Conservation (phyloP, 352 stramenopile genomes). For the Pythium rishiriense region DNA sequence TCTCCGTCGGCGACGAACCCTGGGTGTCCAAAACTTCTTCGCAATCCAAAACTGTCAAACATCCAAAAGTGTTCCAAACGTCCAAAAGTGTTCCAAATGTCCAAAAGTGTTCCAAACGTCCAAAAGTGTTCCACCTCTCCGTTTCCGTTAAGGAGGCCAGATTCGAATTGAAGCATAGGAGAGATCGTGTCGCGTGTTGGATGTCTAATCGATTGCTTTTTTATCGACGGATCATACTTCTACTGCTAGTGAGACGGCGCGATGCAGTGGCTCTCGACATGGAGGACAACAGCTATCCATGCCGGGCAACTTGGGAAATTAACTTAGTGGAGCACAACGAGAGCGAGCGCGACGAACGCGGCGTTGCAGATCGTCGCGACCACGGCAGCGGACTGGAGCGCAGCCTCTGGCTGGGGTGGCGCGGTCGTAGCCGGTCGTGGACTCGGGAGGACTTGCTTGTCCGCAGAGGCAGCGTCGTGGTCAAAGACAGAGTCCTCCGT, state of each 20-base stretch:
- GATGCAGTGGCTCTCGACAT: background rate
- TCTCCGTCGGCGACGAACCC: too few relatives aligned
- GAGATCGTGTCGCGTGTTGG: too few relatives aligned
- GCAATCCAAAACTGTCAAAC: too few relatives aligned
- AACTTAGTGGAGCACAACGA: conserved; percentile 8
- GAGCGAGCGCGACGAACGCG: background rate
- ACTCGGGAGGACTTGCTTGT: background rate
- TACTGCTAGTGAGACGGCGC: background rate
- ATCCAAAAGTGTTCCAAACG: too few relatives aligned
- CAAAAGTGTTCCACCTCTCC: too few relatives aligned
- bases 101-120: too few relatives aligned
- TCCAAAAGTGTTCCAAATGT: too few relatives aligned
- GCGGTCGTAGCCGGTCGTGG: background rate
- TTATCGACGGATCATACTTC: too few relatives aligned
- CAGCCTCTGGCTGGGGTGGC: background rate
- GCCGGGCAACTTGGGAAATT: conserved; percentile 42
- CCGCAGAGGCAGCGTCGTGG: background rate
- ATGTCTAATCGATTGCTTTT: too few relatives aligned
- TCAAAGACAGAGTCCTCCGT: conserved; percentile 4
- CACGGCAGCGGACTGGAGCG: conserved; percentile 9
- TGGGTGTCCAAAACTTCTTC: too few relatives aligned
- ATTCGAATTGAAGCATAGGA: too few relatives aligned
- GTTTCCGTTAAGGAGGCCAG: too few relatives aligned
- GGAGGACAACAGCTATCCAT: conserved; percentile 26
- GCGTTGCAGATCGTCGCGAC: conserved; percentile 3